phyloP scores from a whole-genome alignment of 345 rosid species.

The Ceriops decandra region DNA sequence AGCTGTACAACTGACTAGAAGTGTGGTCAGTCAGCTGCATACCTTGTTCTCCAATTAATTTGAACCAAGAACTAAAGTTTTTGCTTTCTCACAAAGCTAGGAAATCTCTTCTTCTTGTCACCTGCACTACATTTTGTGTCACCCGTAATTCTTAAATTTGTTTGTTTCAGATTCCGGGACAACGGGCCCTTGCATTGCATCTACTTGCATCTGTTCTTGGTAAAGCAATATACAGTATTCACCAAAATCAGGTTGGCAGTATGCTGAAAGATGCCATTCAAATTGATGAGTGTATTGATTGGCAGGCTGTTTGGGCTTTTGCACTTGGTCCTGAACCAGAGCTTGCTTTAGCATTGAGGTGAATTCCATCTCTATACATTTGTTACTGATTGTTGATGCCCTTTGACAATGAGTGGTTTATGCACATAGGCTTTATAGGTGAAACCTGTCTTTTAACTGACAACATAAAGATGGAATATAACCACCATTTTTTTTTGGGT shows the following conservation, averaged over 20 bases:
- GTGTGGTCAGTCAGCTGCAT: conserved; percentile 53
- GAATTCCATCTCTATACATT: conserved; percentile 10
- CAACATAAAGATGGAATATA: background rate
- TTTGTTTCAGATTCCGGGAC: conserved; percentile 71
- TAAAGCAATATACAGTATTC: conserved; percentile 49
- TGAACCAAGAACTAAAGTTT: conserved; percentile 2
- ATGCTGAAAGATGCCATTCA: conserved; percentile 22
- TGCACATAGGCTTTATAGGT: conserved; percentile 1
- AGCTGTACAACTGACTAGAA: conserved; percentile 73
- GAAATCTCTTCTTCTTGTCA: background rate
- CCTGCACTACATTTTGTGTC: conserved; percentile 3
- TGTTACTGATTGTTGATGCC: conserved; percentile 5
- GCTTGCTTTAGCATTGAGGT: conserved; percentile 85
- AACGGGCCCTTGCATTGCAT: conserved; percentile 70
- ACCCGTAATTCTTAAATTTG: conserved; percentile 10
- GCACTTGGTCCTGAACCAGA: conserved; percentile 96
- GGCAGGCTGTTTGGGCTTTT: conserved; percentile 95
- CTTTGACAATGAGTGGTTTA: conserved; percentile 1
- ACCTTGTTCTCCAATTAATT: background rate
- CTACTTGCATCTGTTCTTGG: conserved; percentile 76
- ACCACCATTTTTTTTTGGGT: conserved; percentile 17
- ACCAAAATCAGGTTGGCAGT: conserved; percentile 43
- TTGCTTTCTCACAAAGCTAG: background rate
- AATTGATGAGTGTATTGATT: conserved; percentile 44
- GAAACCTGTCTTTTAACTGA: conserved; percentile 1